Evolutionary conservation across 352 stramenopile species (phyloP).

Genomic region (Phytophthora brassicae): DNA sequence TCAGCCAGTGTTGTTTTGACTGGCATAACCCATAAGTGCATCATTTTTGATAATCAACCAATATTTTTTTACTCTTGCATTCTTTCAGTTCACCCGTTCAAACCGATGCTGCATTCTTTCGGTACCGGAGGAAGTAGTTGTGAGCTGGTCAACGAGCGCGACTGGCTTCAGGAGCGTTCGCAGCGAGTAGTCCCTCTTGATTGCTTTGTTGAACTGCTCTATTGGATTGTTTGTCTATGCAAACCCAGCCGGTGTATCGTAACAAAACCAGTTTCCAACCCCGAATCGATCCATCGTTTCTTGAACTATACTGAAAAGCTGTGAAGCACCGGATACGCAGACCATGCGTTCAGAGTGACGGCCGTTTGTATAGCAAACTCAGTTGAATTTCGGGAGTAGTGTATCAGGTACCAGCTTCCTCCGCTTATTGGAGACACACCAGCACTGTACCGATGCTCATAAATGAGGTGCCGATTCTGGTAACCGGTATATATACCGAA

Average conservation of each 20-base stretch:
- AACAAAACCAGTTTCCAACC: slow-evolving; percentile 11
- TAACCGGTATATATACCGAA: too few species aligned
- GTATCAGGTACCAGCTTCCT: slow-evolving; percentile 6
- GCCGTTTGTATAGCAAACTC: background rate
- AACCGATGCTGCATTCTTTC: too few species aligned
- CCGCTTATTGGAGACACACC: too few species aligned
- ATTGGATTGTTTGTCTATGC: slow-evolving; percentile 31
- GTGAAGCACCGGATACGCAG: background rate
- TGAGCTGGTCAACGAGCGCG: slow-evolving; percentile 3
- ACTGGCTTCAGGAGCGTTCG: slow-evolving; percentile 12
- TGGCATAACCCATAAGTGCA: too few species aligned
- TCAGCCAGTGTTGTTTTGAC: too few species aligned
- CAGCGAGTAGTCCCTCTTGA: slow-evolving; percentile 28
- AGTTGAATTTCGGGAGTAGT: background rate
- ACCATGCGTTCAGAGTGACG: background rate
- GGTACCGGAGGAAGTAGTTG: background rate
- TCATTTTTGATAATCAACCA: too few species aligned
- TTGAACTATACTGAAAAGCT: slow-evolving; percentile 10
- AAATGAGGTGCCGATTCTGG: too few species aligned
- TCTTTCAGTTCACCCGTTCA: too few species aligned
- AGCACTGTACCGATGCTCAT: too few species aligned
- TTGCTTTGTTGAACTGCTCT: slow-evolving; percentile 26
- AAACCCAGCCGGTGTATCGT: slow-evolving; percentile 6
- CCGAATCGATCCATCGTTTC: slow-evolving; percentile 8
- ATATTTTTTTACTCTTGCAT: too few species aligned